A percentile compares a stretch with the other conserved stretches of the same genome.
Conservation (phyloP, 73 alveolate species). For the Paramecium caudatum region DNA sequence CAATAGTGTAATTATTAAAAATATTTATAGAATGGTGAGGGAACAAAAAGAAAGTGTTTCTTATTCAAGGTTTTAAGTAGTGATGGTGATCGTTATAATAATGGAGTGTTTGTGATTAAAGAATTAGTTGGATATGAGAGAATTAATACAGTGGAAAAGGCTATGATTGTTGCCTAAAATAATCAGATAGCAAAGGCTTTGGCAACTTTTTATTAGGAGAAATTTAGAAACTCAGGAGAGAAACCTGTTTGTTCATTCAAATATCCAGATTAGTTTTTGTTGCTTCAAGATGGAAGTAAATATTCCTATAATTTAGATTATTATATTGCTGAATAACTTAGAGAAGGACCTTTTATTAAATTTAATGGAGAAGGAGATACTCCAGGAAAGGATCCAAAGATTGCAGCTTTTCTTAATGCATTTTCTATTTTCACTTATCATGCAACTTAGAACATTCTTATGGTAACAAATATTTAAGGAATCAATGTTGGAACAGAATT, state of each 20-base stretch:
- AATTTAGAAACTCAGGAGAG: not conserved
- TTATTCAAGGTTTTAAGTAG: not conserved
- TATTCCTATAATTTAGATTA: not conserved
- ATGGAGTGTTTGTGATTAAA: not conserved
- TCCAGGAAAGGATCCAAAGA: not conserved
- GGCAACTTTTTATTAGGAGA: not conserved
- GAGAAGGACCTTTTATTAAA: not conserved
- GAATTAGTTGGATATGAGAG: constrained; percentile 14
- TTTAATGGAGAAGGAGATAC: constrained; percentile 63
- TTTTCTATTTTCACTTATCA: constrained; percentile 15
- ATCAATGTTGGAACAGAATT: not conserved
- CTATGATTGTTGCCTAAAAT: not conserved
- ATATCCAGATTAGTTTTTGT: not conserved
- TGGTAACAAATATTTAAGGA: constrained; percentile 56
- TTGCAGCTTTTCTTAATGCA: constrained; percentile 11
- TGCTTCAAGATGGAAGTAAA: constrained; percentile 17
- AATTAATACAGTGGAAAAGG: constrained; percentile 25
- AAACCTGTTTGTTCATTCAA: not conserved
- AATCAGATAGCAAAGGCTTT: not conserved
- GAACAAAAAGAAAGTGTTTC: constrained; percentile 15
- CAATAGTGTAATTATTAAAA: not conserved
- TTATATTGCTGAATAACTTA: not conserved
- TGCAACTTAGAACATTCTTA: not conserved
- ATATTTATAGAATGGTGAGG: constrained; percentile 19
- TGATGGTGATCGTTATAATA: constrained; percentile 2